Evolutionary conservation across 2,329 filamentous ascomycete species (phyloP).

Genomic region (Capronia americana): DNA sequence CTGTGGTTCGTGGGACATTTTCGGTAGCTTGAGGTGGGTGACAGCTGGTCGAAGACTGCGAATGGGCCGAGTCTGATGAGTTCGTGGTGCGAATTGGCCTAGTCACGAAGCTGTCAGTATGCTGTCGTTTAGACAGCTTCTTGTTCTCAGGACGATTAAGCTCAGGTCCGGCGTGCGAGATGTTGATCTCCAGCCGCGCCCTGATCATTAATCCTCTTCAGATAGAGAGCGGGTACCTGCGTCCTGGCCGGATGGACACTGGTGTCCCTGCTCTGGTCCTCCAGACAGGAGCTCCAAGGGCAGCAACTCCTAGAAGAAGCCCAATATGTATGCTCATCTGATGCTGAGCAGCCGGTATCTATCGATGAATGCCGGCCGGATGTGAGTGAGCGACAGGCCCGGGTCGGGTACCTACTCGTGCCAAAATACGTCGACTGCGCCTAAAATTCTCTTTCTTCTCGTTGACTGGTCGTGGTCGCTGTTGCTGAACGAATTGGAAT

Average conservation of each 20-base stretch:
- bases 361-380: not conserved
- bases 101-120: not conserved
- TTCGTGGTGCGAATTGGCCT: not conserved
- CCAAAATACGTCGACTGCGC: not conserved
- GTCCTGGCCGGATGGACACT: not conserved
- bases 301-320: not conserved
- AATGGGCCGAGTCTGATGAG: not conserved
- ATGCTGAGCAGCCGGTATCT: slow-evolving; percentile 12
- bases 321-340: slow-evolving; percentile 6
- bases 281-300: not conserved
- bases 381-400: not conserved
- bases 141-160: not conserved
- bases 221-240: not conserved
- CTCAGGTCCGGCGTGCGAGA: not conserved
- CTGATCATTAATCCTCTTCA: no score
- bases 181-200: not conserved
- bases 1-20: not conserved
- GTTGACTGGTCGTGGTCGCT: slow-evolving; percentile 8
- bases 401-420: not conserved
- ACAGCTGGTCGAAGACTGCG: not conserved
- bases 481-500: slow-evolving; percentile 27
- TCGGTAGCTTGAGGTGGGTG: not conserved
- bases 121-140: not conserved
- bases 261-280: not conserved
- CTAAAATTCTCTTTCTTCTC: not conserved